Percentiles rank a stretch among this genome's conserved stretches.
Evolutionary conservation across 257 asterid genomes (phyloP).

Genomic region (Misopates orontium): DNA sequence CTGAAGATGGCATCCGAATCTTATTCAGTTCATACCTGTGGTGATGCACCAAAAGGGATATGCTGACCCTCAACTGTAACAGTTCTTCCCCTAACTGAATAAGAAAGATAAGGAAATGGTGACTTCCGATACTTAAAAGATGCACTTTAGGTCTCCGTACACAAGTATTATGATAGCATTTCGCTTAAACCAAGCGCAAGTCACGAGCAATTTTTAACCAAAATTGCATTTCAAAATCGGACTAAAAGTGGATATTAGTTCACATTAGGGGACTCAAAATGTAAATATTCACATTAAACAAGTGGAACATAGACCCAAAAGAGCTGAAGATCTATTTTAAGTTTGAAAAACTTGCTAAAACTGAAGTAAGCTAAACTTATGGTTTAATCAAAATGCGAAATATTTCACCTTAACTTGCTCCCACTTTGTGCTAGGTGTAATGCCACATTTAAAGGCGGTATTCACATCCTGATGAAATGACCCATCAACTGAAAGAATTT

Average conservation of each 20-base stretch:
- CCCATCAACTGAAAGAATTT: conserved; percentile 45
- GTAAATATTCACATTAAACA: too few relatives aligned
- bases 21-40: conserved; percentile 51
- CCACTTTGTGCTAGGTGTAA: conserved; percentile 78
- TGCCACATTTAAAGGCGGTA: conserved; percentile 37
- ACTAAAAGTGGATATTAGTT: too few relatives aligned
- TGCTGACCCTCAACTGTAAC: conserved; percentile 75
- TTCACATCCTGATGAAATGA: conserved; percentile 47
- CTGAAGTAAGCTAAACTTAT: too few relatives aligned
- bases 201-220: too few relatives aligned
- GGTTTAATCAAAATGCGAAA: background rate
- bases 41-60: conserved; percentile 78
- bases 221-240: too few relatives aligned
- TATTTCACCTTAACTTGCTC: conserved; percentile 75
- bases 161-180: too few relatives aligned
- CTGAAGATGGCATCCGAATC: too few relatives aligned
- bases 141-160: too few relatives aligned
- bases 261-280: too few relatives aligned
- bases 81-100: conserved; percentile 66
- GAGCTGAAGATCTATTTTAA: conserved; percentile 6
- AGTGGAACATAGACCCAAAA: background rate
- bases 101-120: conserved; percentile 17
- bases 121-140: too few relatives aligned
- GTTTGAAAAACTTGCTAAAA: conserved; percentile 1
- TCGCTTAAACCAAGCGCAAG: too few relatives aligned